These are phyloP conservation scores for Panicum hallii DNA, from an alignment of 202 grass and related monocot genomes.

Conservation along the genomic window DNA sequence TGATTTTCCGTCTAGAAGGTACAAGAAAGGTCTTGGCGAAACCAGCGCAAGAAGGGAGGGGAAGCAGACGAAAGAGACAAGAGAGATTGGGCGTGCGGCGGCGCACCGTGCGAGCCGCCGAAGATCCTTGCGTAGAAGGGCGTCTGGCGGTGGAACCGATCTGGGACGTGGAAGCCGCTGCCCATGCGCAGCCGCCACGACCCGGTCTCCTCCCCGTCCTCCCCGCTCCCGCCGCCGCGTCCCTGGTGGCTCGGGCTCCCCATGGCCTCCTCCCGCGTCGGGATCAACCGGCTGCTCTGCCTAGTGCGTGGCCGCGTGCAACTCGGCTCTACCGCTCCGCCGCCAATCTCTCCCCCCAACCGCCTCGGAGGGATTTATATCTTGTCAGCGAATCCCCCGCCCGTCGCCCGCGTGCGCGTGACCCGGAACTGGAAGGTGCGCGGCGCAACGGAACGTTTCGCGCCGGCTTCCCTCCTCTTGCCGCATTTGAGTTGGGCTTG, in stretches of 20 bases:
- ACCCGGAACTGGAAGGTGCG: not conserved
- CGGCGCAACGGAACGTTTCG: not conserved
- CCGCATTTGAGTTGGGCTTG: not conserved
- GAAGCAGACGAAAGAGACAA: too few relatives aligned
- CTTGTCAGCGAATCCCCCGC: not conserved
- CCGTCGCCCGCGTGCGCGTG: not conserved
- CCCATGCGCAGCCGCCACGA: conserved; percentile 62
- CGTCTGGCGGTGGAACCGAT: conserved; percentile 46
- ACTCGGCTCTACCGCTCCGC: not conserved
- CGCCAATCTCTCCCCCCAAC: not conserved
- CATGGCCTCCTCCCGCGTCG: not conserved
- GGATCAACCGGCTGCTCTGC: too few relatives aligned
- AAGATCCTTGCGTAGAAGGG: not conserved
- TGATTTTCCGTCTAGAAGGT: too few relatives aligned
- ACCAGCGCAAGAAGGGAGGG: too few relatives aligned
- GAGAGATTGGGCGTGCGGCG: too few relatives aligned
- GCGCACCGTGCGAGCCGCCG: too few relatives aligned
- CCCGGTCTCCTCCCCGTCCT: not conserved
- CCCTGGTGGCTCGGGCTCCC: not conserved
- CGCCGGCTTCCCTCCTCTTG: not conserved
- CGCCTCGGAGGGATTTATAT: not conserved
- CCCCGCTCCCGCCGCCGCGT: not conserved
- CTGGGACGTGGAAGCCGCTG: conserved; percentile 38
- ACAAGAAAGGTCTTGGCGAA: too few relatives aligned
- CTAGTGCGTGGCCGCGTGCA: not conserved